Conservation (phyloP, 495 filamentous ascomycete species). For the Acidomyces sp. region DNA sequence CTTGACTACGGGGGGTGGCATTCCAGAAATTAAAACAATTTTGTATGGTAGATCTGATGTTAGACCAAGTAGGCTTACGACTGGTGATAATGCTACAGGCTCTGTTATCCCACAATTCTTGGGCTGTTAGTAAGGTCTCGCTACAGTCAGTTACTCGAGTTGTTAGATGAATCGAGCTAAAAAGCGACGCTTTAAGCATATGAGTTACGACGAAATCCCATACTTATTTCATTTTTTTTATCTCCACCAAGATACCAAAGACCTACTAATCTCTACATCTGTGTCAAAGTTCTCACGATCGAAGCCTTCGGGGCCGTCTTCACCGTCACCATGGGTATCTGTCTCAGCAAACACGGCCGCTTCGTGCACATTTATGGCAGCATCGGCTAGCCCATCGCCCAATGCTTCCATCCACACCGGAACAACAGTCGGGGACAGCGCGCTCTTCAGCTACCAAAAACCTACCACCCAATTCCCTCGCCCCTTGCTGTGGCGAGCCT, state of each 20-base stretch:
- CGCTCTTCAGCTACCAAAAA: conserved; percentile 44
- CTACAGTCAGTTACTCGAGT: too few relatives aligned
- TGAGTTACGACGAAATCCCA: too few relatives aligned
- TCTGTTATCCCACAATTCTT: too few relatives aligned
- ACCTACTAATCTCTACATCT: conserved; percentile 24
- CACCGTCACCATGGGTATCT: conserved; percentile 45
- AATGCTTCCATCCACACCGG: conserved; percentile 38
- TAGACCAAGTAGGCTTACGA: too few relatives aligned
- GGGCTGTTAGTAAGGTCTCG: too few relatives aligned
- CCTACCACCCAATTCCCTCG: conserved; percentile 44
- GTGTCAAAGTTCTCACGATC: conserved; percentile 40
- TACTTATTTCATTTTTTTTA: too few relatives aligned
- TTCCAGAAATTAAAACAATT: conserved; percentile 49
- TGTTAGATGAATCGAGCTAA: too few relatives aligned
- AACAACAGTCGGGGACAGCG: conserved; percentile 42
- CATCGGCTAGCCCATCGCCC: conserved; percentile 41
- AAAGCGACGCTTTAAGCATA: too few relatives aligned
- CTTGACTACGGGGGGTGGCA: conserved; percentile 44
- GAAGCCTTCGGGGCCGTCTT: conserved; percentile 46
- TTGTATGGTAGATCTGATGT: too few relatives aligned
- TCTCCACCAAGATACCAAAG: too few relatives aligned
- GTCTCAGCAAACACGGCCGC: conserved; percentile 46
- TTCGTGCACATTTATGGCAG: conserved; percentile 49
- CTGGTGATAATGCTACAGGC: too few relatives aligned
- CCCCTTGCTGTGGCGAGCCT: conserved; percentile 44